Base-by-base conservation (phyloP, 2,329 filamentous ascomycete genomes). In the Colletotrichum musae region DNA sequence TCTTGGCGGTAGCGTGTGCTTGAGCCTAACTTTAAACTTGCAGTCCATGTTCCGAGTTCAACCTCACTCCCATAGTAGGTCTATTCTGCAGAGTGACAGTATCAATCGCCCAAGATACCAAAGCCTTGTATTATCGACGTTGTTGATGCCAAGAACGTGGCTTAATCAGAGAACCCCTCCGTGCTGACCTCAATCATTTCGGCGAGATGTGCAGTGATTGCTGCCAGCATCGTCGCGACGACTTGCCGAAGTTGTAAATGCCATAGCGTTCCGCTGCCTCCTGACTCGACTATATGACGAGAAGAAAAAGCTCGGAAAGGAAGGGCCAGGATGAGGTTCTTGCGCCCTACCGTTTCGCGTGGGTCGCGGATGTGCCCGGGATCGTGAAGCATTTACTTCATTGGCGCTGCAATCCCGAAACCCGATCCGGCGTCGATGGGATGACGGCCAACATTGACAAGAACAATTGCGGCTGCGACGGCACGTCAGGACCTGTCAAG, bases 381-480 rank as follows among this genome's bases (percentile, higher is more conserved):
- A 28, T 50, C n/a, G 26, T 16, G 4, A 45, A 28, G 26, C 41
- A 7, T 36, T 10, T 10, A 65, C 10, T 21, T 56, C 61, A 60
- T 66, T 64, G 61, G 66, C 13, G 43, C n/a, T n/a, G 16, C 6
- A 39, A 28, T 53, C n/a, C 62, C 43, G 50, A 69, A 66, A 56
- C 56, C 43, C 50, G 26, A 60, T 56, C 43, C 52, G 56, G 47
- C 43, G 7, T 66, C 21, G 16, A 69, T 66, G 56, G 62, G 66
- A 69, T 58, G 66, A 52, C 51, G 50, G 32, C 56, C 32, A 36
- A 36, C 48, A 50, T 65, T 65, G 65, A 59, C 53, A 68, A 43
- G 16, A 21, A 24, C 48, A 28, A 12, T 51, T 21, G 18, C 50
- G 56, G 56, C 39, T 58, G 41, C 56, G 51, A 60, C 48, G 62